phyloP scores from a whole-genome alignment of 2,329 filamentous ascomycete genomes.

The Trichoderma hamatum region DNA sequence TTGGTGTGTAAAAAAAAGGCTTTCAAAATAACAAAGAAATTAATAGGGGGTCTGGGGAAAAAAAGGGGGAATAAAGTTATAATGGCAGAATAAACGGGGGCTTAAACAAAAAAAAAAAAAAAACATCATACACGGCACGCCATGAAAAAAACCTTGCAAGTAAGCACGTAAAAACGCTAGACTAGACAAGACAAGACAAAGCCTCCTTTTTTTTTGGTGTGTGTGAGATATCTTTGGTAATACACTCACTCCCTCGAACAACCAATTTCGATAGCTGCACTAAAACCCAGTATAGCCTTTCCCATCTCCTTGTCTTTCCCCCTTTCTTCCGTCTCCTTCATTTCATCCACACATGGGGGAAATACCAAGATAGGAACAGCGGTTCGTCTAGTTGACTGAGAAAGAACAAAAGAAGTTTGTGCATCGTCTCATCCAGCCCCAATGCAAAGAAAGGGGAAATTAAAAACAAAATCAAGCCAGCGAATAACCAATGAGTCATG shows the following conservation, averaged over 20 bases:
- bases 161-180: constrained; percentile 21
- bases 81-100: background rate
- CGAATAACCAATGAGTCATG: constrained; percentile 30
- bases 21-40: background rate
- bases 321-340: constrained; percentile 6
- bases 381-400: constrained; percentile 4
- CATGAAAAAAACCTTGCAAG: constrained; percentile 13
- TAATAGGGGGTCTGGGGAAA: background rate
- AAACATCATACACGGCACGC: constrained; percentile 18
- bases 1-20: background rate
- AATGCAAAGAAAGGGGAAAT: constrained; percentile 13
- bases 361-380: background rate
- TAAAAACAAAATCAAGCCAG: constrained; percentile 20
- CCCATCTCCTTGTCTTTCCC: background rate
- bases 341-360: constrained; percentile 6
- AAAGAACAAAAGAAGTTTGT: background rate
- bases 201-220: background rate
- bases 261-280: background rate
- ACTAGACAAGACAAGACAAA: constrained; percentile 19
- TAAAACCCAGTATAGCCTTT: constrained; percentile 1
- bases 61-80: background rate
- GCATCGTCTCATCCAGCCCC: constrained; percentile 8
- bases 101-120: background rate
- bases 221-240: background rate
- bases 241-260: constrained; percentile 18